Evolutionary conservation across 176 grass and related monocot species (phyloP).

Genomic region (Oryza glaberrima): DNA sequence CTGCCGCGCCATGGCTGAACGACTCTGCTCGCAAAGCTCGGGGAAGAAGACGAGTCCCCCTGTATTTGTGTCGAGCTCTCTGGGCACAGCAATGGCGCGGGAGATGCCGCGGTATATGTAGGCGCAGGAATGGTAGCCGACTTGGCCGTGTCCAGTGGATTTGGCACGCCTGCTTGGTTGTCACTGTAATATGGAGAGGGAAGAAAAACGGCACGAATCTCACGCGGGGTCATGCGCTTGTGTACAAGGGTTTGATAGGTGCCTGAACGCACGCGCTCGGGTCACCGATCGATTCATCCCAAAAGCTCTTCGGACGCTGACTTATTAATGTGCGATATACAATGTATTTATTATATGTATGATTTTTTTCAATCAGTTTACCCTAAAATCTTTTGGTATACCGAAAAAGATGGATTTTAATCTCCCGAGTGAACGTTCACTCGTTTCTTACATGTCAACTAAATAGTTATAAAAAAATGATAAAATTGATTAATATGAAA

Average conservation of each 20-base stretch:
- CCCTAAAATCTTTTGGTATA: too few species aligned
- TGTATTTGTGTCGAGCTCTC: not conserved
- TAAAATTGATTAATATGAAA: too few species aligned
- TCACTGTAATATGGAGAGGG: not conserved
- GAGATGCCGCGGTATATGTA: constrained; percentile 23
- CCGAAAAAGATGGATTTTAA: too few species aligned
- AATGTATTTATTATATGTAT: too few species aligned
- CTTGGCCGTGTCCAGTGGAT: too few species aligned
- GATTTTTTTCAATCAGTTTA: too few species aligned
- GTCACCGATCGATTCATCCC: not conserved
- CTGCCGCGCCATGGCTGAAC: constrained; percentile 35
- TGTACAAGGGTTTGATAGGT: not conserved
- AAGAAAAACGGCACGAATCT: not conserved
- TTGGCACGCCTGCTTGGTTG: not conserved
- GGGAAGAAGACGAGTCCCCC: not conserved
- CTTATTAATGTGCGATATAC: too few species aligned
- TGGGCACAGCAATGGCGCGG: not conserved
- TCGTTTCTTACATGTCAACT: too few species aligned
- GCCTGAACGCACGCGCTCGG: not conserved
- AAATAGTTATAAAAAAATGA: too few species aligned
- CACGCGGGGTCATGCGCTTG: not conserved
- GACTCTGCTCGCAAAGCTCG: too few species aligned
- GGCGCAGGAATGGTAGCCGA: not conserved
- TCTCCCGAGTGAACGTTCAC: too few species aligned
- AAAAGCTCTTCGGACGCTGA: too few species aligned